Percentiles rank a stretch among this genome's conserved stretches.
Evolutionary conservation across 192 early-diverging fungal genomes (phyloP).

Genomic region (Chytriomyces sp.): DNA sequence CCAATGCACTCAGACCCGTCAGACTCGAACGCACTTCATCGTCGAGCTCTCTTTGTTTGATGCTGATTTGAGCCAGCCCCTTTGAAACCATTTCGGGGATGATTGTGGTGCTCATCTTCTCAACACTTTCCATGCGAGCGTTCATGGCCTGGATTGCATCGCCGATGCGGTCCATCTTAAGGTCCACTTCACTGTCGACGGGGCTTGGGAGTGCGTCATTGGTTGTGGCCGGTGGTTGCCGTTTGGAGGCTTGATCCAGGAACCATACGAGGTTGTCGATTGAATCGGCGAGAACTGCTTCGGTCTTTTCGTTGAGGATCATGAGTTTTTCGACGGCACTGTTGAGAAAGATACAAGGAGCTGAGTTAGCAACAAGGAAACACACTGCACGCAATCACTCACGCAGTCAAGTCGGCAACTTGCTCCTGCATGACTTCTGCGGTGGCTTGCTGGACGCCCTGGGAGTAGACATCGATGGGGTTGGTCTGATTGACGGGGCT

Average conservation of each 20-base stretch:
- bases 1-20: background rate
- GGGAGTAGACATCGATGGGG: background rate
- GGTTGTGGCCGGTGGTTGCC: background rate
- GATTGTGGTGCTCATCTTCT: conserved; percentile 1
- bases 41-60: conserved; percentile 9
- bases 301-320: conserved; percentile 3
- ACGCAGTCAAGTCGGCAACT: conserved; percentile 1
- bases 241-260: conserved; percentile 7
- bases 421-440: conserved; percentile 26
- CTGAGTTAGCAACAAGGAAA: no score
- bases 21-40: conserved; percentile 9
- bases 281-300: conserved; percentile 23
- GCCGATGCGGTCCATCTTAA: conserved; percentile 13
- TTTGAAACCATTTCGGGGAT: conserved; percentile 27
- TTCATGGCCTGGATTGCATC: conserved; percentile 27
- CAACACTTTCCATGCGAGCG: conserved; percentile 25
- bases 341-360: background rate
- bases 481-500: background rate
- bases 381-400: background rate
- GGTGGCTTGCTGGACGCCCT: conserved; percentile 19
- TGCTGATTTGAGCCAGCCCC: conserved; percentile 17
- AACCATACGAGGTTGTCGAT: conserved; percentile 28
- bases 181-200: background rate
- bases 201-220: background rate
- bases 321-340: conserved; percentile 19